Percentiles rank a stretch among this genome's conserved stretches.
Evolutionary conservation across 1,284 basidiomycete species (phyloP).

Genomic region (Moniliella sp.): DNA sequence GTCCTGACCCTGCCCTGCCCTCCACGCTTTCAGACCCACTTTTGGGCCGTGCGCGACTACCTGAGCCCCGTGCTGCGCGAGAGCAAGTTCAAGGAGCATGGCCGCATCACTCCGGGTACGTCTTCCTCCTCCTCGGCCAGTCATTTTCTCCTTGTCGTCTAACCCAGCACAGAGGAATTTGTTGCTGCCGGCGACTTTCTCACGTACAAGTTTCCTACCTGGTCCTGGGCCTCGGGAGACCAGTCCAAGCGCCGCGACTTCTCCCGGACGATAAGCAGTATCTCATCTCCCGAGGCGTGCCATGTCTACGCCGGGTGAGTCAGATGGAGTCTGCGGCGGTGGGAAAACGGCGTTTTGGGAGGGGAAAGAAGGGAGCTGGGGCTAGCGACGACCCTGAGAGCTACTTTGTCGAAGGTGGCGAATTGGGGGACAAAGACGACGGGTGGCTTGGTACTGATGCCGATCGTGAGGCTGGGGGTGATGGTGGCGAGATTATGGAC

Average conservation of each 20-base stretch:
- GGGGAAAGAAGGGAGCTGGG: too few species aligned
- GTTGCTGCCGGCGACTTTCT: conserved; percentile 29
- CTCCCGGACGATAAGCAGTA: conserved; percentile 87
- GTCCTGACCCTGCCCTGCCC: too few species aligned
- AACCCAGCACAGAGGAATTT: conserved; percentile 33
- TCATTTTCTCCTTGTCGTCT: too few species aligned
- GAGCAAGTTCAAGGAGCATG: conserved; percentile 96
- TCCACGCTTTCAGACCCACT: conserved; percentile 57
- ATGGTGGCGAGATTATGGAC: conserved; percentile 3
- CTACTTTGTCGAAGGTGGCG: conserved; percentile 10
- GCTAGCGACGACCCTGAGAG: conserved; percentile 10
- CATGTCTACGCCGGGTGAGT: conserved; percentile 25
- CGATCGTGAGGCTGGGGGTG: conserved; percentile 3
- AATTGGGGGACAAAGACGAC: conserved; percentile 8
- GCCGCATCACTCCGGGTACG: conserved; percentile 77
- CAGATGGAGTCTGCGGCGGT: conserved; percentile 11
- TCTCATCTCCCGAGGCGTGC: conserved; percentile 43
- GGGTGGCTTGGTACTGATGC: conserved; percentile 20
- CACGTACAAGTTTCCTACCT: conserved; percentile 28
- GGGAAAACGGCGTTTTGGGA: too few species aligned
- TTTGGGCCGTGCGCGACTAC: conserved; percentile 86
- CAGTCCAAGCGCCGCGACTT: conserved; percentile 60
- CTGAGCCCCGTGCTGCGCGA: conserved; percentile 86
- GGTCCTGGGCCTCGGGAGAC: conserved; percentile 38
- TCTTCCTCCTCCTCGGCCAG: too few species aligned